Evolutionary conservation across 1,139 yeast genomes (phyloP).

Genomic region (Kodamaea suecica): DNA sequence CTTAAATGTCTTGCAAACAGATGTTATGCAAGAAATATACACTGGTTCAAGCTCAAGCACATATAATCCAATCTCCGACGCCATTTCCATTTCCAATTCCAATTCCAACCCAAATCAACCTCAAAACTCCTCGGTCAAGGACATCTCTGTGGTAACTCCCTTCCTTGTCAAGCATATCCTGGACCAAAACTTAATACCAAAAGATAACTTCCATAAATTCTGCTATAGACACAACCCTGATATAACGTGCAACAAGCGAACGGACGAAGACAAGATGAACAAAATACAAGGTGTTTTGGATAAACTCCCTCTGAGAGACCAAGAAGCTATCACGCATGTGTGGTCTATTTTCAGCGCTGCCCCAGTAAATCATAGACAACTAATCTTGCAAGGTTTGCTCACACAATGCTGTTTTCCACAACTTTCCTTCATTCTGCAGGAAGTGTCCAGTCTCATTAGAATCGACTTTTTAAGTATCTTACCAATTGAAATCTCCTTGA

Average conservation of each 20-base stretch:
- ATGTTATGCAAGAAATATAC: not conserved
- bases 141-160: constrained; percentile 43
- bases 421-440: constrained; percentile 75
- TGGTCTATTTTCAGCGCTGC: constrained; percentile 81
- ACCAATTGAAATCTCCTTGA: constrained; percentile 82
- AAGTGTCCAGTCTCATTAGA: constrained; percentile 73
- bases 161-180: constrained; percentile 44
- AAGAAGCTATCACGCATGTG: constrained; percentile 67
- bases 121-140: constrained; percentile 5
- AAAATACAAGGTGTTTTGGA: constrained; percentile 61
- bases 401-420: constrained; percentile 96
- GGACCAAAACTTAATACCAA: constrained; percentile 41
- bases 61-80: too few species aligned
- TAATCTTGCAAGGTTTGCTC: constrained; percentile 78
- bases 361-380: constrained; percentile 60
- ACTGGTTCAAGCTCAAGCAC: not conserved
- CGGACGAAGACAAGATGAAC: constrained; percentile 65
- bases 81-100: too few species aligned
- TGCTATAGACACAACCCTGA: constrained; percentile 95
- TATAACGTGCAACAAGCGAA: constrained; percentile 62
- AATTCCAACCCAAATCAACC: too few species aligned
- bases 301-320: constrained; percentile 57
- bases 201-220: constrained; percentile 57
- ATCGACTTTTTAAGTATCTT: constrained; percentile 84
- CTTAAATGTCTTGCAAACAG: too few species aligned